A percentile compares a stretch with the other conserved stretches of the same genome.
Conservation (phyloP, 495 filamentous ascomycete species). For the Letharia columbiana region DNA sequence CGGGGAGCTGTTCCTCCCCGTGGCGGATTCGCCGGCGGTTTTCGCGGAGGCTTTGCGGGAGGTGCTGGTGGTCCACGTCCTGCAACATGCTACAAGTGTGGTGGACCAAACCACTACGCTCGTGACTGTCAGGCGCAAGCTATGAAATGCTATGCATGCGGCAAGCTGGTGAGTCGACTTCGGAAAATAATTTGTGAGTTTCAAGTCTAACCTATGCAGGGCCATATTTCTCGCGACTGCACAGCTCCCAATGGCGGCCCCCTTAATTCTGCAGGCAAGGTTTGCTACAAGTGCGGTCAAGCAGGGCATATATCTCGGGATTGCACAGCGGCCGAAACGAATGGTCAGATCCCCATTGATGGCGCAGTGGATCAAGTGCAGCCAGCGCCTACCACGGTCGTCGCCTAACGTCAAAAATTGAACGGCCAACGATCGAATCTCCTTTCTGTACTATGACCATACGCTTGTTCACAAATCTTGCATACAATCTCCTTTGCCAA, state of each 20-base stretch:
- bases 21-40: conserved; percentile 51
- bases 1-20: conserved; percentile 63
- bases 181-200: conserved; percentile 7
- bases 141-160: conserved; percentile 99
- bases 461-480: conserved; percentile 20
- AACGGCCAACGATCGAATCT: conserved; percentile 12
- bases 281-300: conserved; percentile 96
- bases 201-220: conserved; percentile 32
- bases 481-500: neutral
- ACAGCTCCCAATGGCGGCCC: conserved; percentile 95
- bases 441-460: conserved; percentile 26
- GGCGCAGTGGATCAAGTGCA: conserved; percentile 36
- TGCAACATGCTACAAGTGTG: conserved; percentile 98
- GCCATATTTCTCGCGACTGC: conserved; percentile 96
- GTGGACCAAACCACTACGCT: conserved; percentile 96
- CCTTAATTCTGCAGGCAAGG: conserved; percentile 91
- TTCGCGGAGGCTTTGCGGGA: conserved; percentile 61
- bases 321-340: conserved; percentile 59
- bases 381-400: conserved; percentile 44
- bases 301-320: conserved; percentile 94
- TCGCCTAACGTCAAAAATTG: conserved; percentile 40
- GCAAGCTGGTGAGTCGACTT: conserved; percentile 58
- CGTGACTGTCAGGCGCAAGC: conserved; percentile 98
- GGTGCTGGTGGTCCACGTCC: conserved; percentile 55
- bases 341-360: conserved; percentile 40